Conservation (phyloP, 1,139 yeast species). For the Protomyces lactucae-debilis region DNA sequence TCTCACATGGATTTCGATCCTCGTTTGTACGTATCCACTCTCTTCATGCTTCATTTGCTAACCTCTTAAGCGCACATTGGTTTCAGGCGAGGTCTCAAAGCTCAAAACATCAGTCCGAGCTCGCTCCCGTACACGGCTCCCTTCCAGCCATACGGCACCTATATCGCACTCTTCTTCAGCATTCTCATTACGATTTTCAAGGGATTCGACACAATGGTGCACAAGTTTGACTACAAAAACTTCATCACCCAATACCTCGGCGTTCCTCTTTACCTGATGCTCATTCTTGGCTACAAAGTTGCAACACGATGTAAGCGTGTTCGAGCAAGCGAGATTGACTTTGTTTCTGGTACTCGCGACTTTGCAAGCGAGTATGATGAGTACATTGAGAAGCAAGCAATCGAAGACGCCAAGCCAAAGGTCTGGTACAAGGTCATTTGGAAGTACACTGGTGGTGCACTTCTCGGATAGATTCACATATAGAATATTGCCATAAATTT, state of each 20-base stretch:
- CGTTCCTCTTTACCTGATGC: slow-evolving; percentile 58
- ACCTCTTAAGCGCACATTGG: slow-evolving; percentile 47
- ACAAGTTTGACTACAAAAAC: slow-evolving; percentile 52
- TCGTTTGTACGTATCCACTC: slow-evolving; percentile 39
- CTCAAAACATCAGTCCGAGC: slow-evolving; percentile 53
- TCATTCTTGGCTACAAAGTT: slow-evolving; percentile 50
- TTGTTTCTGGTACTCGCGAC: slow-evolving; percentile 58
- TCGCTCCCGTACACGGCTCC: slow-evolving; percentile 51
- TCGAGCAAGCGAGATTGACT: slow-evolving; percentile 56
- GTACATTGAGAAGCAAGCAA: slow-evolving; percentile 44
- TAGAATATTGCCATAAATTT: not conserved
- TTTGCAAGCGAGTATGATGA: slow-evolving; percentile 64
- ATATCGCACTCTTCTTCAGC: slow-evolving; percentile 54
- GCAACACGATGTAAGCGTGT: slow-evolving; percentile 49
- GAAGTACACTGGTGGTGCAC: slow-evolving; percentile 16
- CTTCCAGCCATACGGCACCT: slow-evolving; percentile 51
- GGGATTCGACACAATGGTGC: slow-evolving; percentile 55
- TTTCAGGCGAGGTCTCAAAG: slow-evolving; percentile 61
- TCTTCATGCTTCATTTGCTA: too few relatives aligned
- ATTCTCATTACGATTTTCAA: slow-evolving; percentile 58
- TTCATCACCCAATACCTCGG: slow-evolving; percentile 78
- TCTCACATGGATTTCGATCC: slow-evolving; percentile 62
- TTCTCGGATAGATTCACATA: slow-evolving; percentile 1
- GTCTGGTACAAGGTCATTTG: slow-evolving; percentile 9
- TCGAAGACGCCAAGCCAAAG: not conserved